These are phyloP conservation scores for Sporothrix variecibatus DNA, from an alignment of 2,329 filamentous ascomycete species.

Conservation along the genomic window DNA sequence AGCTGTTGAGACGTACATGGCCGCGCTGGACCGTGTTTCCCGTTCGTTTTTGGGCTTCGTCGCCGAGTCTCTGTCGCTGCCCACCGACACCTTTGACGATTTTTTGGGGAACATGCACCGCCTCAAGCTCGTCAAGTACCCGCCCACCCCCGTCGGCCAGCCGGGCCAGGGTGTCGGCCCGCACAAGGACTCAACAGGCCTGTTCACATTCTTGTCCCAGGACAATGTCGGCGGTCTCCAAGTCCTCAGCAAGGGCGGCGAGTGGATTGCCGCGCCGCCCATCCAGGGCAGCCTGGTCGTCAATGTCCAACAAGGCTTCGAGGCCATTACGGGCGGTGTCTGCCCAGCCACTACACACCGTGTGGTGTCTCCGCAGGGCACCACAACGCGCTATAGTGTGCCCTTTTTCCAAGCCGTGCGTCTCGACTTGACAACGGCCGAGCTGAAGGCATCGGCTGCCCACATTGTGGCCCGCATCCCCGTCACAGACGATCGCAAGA, in stretches of 20 bases:
- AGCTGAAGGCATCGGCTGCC: slow-evolving; percentile 25
- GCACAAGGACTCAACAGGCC: slow-evolving; percentile 64
- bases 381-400: slow-evolving; percentile 41
- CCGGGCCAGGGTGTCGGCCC: slow-evolving; percentile 57
- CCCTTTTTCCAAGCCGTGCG: slow-evolving; percentile 54
- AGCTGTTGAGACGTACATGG: slow-evolving; percentile 51
- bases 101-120: slow-evolving; percentile 61
- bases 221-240: slow-evolving; percentile 55
- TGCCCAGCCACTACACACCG: slow-evolving; percentile 56
- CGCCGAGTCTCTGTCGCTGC: slow-evolving; percentile 55
- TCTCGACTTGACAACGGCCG: slow-evolving; percentile 39
- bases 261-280: slow-evolving; percentile 53
- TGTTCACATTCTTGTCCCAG: slow-evolving; percentile 65
- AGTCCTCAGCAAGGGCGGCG: slow-evolving; percentile 51
- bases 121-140: slow-evolving; percentile 60
- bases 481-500: slow-evolving; percentile 25
- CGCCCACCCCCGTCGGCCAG: slow-evolving; percentile 34
- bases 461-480: slow-evolving; percentile 28
- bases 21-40: slow-evolving; percentile 52
- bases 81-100: slow-evolving; percentile 50
- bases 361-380: slow-evolving; percentile 36
- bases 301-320: slow-evolving; percentile 60
- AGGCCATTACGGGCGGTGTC: slow-evolving; percentile 56
- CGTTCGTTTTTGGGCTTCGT: slow-evolving; percentile 57
- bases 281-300: slow-evolving; percentile 56